Evolutionary conservation across 257 asterid genomes (phyloP), one percentile per base, ranked within the genome.

Genomic region (Nicotiana knightiana): DNA sequence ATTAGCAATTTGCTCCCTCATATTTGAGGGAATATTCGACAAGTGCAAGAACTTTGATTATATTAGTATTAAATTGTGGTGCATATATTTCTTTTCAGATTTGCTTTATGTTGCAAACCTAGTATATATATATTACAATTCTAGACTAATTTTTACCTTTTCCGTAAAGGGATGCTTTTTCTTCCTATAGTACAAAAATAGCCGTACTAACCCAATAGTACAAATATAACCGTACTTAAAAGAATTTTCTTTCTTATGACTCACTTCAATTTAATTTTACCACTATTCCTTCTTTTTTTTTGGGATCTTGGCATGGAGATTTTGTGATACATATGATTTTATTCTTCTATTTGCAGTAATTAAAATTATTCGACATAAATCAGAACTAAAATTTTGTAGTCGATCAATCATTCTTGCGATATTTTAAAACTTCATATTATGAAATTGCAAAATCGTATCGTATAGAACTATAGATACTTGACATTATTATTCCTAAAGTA

Each of bases 1-100:
- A 58, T 62, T 64, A 71, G 26, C 57, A 81, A 77, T 80, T 84
- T 65, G 84, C 67, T 80, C 86, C 85, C 81, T 81, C 53, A 6
- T 59, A 26, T 78, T 82, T 39, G 9, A 3, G 15, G 53, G 87
- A 82, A 83, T 81, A 70, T 46, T 73, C 48, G 12, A 37, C 48
- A 9, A 80, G 82, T 82, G 76, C 83, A 65, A 26, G 43, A 79
- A 84, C 82, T 84, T 81, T 17, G 15, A 48, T 1, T 73, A 48
- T 51, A 26, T 73, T 51, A 43, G 10, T 43, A 26, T 73, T 73
- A 32, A 48, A 73, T 51, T 46, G 16, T 64, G 33, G 65, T 17
- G 28, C 24, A 46, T n/a, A 53, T 12, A 4, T 79, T 24, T 58
- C 57, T 71, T 35, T 61, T 67, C 2, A 26, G 39, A 17, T 28